phyloP scores from a whole-genome alignment of 2,329 filamentous ascomycete genomes.

The Biscogniauxia mediterranea region DNA sequence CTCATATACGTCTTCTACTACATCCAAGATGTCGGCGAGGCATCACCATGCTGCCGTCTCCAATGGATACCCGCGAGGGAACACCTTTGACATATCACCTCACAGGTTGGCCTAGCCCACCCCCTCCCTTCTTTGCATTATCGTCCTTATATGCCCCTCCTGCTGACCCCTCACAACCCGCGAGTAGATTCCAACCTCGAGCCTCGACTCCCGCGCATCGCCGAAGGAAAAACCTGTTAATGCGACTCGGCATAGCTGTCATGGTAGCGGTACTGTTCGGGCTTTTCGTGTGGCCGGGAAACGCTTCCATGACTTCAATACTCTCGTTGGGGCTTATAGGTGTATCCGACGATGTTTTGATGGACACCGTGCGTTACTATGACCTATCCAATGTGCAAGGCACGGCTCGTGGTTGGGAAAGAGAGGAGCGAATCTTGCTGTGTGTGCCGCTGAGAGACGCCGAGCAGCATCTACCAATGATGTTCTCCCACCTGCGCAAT shows the following conservation, averaged over 20 bases:
- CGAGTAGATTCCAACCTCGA: conserved; percentile 78
- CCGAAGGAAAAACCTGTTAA: conserved; percentile 69
- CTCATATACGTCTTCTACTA: conserved; percentile 51
- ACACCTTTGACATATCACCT: conserved; percentile 83
- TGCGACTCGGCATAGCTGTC: conserved; percentile 61
- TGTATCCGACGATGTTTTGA: conserved; percentile 66
- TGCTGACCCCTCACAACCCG: conserved; percentile 14
- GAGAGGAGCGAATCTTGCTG: conserved; percentile 90
- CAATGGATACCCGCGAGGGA: conserved; percentile 77
- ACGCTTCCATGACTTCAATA: conserved; percentile 57
- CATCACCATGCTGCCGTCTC: conserved; percentile 73
- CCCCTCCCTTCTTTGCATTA: conserved; percentile 37
- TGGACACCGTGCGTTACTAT: conserved; percentile 96
- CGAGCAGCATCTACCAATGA: conserved; percentile 89
- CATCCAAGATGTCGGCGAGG: conserved; percentile 77
- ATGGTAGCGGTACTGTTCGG: conserved; percentile 64
- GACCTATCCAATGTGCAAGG: conserved; percentile 90
- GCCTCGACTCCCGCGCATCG: conserved; percentile 68
- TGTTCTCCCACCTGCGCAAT: conserved; percentile 96
- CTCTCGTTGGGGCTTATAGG: conserved; percentile 70
- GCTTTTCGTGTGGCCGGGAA: conserved; percentile 72
- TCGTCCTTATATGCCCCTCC: conserved; percentile 7
- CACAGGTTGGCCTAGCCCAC: conserved; percentile 62
- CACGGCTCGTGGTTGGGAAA: conserved; percentile 90
- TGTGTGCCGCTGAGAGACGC: conserved; percentile 95